Evolutionary conservation across 345 rosid genomes (phyloP).

Genomic region (Citrus australasica): DNA sequence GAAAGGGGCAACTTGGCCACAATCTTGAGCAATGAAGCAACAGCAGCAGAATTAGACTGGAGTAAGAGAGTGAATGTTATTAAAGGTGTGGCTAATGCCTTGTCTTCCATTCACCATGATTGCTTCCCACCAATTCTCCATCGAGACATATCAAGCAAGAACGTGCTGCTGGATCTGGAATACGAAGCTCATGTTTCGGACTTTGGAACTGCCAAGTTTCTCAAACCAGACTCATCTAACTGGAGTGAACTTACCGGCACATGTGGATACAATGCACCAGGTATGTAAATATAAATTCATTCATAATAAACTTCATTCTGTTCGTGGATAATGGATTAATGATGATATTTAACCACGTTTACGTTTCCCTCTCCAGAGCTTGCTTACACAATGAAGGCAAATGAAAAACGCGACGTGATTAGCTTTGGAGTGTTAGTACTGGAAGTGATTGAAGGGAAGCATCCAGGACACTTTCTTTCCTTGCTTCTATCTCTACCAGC

Average conservation of each 20-base stretch:
- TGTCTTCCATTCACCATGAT: not conserved
- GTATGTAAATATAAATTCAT: not conserved
- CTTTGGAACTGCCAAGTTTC: not conserved
- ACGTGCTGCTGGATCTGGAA: not conserved
- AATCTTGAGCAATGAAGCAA: not conserved
- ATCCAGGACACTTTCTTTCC: not conserved
- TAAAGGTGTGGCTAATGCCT: not conserved
- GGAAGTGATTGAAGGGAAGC: not conserved
- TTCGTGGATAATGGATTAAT: not conserved
- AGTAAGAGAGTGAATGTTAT: not conserved
- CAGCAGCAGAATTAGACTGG: not conserved
- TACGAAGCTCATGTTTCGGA: not conserved
- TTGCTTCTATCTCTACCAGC: not conserved
- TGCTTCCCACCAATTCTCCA: not conserved
- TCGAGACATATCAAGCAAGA: not conserved
- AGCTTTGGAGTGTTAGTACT: not conserved
- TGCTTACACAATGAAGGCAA: not conserved
- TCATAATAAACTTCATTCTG: too few species aligned
- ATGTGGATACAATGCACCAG: not conserved
- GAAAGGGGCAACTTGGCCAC: not conserved
- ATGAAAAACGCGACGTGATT: not conserved
- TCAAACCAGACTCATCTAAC: not conserved
- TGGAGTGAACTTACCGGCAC: not conserved
- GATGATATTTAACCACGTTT: not conserved
- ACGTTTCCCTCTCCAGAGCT: not conserved